Base-by-base conservation (phyloP, 1,284 basidiomycete genomes). In the Microbotryum scabiosae region DNA sequence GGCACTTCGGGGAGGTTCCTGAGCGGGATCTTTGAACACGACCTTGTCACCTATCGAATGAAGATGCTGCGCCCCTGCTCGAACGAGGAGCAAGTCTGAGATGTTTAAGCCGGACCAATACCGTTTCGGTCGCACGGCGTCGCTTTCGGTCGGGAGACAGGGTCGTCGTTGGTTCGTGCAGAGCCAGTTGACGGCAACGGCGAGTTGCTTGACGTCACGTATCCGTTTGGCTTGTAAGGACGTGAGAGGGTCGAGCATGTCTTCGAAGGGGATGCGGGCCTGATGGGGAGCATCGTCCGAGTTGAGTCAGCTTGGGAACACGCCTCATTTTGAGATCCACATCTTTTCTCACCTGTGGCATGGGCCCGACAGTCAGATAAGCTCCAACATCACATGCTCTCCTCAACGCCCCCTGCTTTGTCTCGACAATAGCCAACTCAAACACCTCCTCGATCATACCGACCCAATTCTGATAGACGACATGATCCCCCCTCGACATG, bases 111-210 rank as follows among this genome's bases (percentile, higher is more conserved):
- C 85, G 45, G 78, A 77, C 88, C 88, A 93, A 73, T 88, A 88
- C 52, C 81, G 80, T 56, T 82, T 78, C 1, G 90, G 90, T 53
- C 89, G 82, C 14, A 77, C 77, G 68, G 83, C 81, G 21, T 74
- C 75, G 61, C 82, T 79, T 16, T 53, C 81, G 78, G 46, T 75
- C 72, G 5, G 79, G 76, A 56, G 30, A 91, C 78, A 87, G 90
- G 69, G 18, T 21, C 6, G 49, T 58, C 36, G 57, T 78, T 93
- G 91, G 70, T 90, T 92, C 62, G 93, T 78, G 18, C 89, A 91
- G 16, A 93, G 80, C 91, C 91, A 96, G 52, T 85, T 83, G 66
- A 96, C 78, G 25, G 85, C 88, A 60, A 91, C 80, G 41, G 88
- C 84, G 14, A 84, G 85, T 60, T 90, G 90, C 68, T 82, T 83